Base-by-base conservation (phyloP, 805 yeast genomes). In the Kazachstania africana region DNA sequence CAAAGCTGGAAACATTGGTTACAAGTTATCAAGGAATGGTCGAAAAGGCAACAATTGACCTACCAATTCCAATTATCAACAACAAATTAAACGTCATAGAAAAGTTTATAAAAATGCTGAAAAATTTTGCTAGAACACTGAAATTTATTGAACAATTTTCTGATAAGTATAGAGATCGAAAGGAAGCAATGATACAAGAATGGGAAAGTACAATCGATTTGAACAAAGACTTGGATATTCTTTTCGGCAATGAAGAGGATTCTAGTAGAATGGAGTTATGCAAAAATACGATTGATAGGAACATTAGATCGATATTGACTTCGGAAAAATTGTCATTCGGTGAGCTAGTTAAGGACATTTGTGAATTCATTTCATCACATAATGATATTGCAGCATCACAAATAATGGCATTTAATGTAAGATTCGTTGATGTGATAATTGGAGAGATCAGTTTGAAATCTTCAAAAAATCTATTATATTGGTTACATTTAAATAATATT, bases 1-100 rank as follows among this genome's bases (percentile, higher is more conserved):
- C 82, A 84, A 1, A 72, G 26, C 60, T 83, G 36, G 67, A 67
- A 28, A 60, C 64, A n/a, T 59, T 82, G 31, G 59, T 74, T 4
- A 48, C 54, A 12, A 56, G 65, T 8, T 70, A 65, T 44, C 59
- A 71, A 3, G 64, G 60, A 12, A 63, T 61, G 30, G 47, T 72
- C 14, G 39, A 55, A 8, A 44, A 44, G 16, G 53, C 68, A 1
- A 47, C 49, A 21, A 57, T 63, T 32, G 62, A 62, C 33, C 56
- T 78, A 22, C 75, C 83, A 3, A 53, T 59, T 10, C 57, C 57
- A 16, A 61, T 78, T 38, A 60, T 67, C 3, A 48, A 56, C 12
- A 65, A 66, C 44, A 78, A 77, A 44, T 43, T 72, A 30, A 55
- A 55, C 24, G 55, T 70, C 5, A 80, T 80, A 0, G 65, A 60